phyloP scores from a whole-genome alignment of 2,329 filamentous ascomycete genomes.

The Didymellaceae sp. region DNA sequence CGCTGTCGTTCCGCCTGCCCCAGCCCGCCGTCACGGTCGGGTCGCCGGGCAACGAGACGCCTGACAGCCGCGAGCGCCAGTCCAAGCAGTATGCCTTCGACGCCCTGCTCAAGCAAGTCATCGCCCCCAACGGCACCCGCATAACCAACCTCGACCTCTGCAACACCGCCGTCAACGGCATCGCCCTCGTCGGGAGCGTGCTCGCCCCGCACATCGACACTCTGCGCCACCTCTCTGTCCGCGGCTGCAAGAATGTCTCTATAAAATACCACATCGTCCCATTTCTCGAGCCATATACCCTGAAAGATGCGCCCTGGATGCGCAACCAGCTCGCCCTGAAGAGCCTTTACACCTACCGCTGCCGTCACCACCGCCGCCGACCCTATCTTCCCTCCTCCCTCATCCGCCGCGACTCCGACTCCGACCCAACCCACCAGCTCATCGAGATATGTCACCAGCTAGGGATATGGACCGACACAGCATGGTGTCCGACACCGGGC shows the following conservation, averaged over 20 bases:
- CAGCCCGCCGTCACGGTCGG: constrained; percentile 47
- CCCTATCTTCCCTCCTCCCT: constrained; percentile 65
- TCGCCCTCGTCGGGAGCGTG: constrained; percentile 62
- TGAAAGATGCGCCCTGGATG: constrained; percentile 50
- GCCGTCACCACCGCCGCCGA: constrained; percentile 66
- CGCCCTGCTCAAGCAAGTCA: constrained; percentile 61
- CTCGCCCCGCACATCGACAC: constrained; percentile 61
- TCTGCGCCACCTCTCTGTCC: constrained; percentile 65
- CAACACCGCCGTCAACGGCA: constrained; percentile 66
- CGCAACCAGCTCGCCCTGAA: constrained; percentile 60
- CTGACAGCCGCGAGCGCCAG: constrained; percentile 53
- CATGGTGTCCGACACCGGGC: constrained; percentile 66
- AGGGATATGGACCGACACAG: constrained; percentile 67
- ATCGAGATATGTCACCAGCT: constrained; percentile 65
- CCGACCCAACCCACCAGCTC: constrained; percentile 66
- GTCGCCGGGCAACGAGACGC: constrained; percentile 50
- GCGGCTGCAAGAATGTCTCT: constrained; percentile 69
- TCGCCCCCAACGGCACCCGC: constrained; percentile 63
- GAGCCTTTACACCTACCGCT: constrained; percentile 67
- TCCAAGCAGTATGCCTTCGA: constrained; percentile 66
- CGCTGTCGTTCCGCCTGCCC: constrained; percentile 64
- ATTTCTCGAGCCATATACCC: constrained; percentile 56
- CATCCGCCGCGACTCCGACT: constrained; percentile 63
- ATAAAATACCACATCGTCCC: constrained; percentile 70
- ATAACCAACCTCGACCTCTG: constrained; percentile 65